A percentile compares a stretch with the other conserved stretches of the same genome.
These are phyloP conservation scores for Neoascochyta sp. DNA, from an alignment of 2,329 filamentous ascomycete species.

Conservation along the genomic window DNA sequence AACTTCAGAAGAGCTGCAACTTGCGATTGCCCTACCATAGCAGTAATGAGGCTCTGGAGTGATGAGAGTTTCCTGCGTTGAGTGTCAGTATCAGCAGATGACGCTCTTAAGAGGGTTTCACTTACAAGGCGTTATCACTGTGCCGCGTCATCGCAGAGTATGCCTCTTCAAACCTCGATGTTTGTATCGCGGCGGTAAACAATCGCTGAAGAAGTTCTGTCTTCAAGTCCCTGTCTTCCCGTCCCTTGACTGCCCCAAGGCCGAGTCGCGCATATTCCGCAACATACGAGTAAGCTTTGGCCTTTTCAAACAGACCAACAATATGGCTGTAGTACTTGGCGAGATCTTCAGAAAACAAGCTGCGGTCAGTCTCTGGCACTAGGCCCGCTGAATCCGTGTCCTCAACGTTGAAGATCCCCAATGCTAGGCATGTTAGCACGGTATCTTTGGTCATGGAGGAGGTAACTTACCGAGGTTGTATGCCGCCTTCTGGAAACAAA, in stretches of 20 bases:
- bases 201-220: constrained; percentile 67
- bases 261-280: constrained; percentile 78
- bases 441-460: not conserved
- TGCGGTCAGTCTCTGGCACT: constrained; percentile 70
- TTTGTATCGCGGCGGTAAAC: constrained; percentile 77
- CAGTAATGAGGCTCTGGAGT: constrained; percentile 61
- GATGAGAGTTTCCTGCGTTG: constrained; percentile 58
- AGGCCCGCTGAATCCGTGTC: constrained; percentile 50
- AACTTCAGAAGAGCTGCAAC: constrained; percentile 59
- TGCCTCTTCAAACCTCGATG: constrained; percentile 75
- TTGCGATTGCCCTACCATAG: constrained; percentile 36
- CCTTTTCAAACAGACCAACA: constrained; percentile 73
- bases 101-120: constrained; percentile 1
- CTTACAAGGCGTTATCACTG: constrained; percentile 61
- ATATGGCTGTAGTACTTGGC: constrained; percentile 86
- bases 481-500: constrained; percentile 77
- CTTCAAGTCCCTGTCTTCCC: constrained; percentile 32
- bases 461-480: constrained; percentile 68
- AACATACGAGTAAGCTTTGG: constrained; percentile 73
- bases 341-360: constrained; percentile 66
- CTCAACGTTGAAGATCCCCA: constrained; percentile 36
- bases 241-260: constrained; percentile 42
- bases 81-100: constrained; percentile 12
- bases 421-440: constrained; percentile 25
- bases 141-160: constrained; percentile 75